A percentile compares a stretch with the other conserved stretches of the same genome.
Conservation (phyloP, 192 early-diverging fungal genomes). For the Entomortierella chlamydospora region DNA sequence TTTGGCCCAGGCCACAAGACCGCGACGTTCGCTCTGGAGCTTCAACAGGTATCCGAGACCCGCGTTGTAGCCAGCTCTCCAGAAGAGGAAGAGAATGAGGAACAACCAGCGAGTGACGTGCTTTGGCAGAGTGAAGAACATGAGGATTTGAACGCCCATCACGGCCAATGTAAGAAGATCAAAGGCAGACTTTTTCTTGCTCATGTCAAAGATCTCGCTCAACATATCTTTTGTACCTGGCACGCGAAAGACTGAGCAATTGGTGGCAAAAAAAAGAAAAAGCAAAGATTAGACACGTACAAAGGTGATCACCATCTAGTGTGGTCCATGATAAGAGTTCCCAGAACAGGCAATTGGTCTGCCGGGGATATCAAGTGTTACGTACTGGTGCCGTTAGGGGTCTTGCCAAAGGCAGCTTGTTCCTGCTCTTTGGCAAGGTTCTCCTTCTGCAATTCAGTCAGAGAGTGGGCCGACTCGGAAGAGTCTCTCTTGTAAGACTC, state of each 20-base stretch:
- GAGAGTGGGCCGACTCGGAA: slow-evolving; percentile 15
- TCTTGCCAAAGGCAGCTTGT: slow-evolving; percentile 49
- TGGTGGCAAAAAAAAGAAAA: neutral
- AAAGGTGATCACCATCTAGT: neutral
- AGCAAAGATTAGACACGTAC: neutral
- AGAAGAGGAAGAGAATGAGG: slow-evolving; percentile 83
- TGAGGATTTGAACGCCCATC: slow-evolving; percentile 71
- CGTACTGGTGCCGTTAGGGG: slow-evolving; percentile 52
- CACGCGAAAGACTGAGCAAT: slow-evolving; percentile 72
- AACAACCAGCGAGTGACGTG: slow-evolving; percentile 69
- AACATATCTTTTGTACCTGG: slow-evolving; percentile 83
- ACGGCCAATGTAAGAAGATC: slow-evolving; percentile 74
- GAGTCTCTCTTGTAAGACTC: slow-evolving; percentile 8
- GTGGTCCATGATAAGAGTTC: no score
- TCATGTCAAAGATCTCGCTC: slow-evolving; percentile 76
- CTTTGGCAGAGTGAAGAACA: slow-evolving; percentile 74
- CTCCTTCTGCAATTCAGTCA: slow-evolving; percentile 36
- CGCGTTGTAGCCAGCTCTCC: slow-evolving; percentile 88
- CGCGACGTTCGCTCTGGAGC: slow-evolving; percentile 79
- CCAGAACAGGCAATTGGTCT: neutral
- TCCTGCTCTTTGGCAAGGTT: slow-evolving; percentile 40
- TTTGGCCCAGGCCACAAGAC: slow-evolving; percentile 78
- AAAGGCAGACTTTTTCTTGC: slow-evolving; percentile 78
- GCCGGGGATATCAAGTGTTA: neutral
- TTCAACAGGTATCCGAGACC: slow-evolving; percentile 89